Conservation (phyloP, 2,329 filamentous ascomycete genomes). For the Erysiphe pulchra region DNA sequence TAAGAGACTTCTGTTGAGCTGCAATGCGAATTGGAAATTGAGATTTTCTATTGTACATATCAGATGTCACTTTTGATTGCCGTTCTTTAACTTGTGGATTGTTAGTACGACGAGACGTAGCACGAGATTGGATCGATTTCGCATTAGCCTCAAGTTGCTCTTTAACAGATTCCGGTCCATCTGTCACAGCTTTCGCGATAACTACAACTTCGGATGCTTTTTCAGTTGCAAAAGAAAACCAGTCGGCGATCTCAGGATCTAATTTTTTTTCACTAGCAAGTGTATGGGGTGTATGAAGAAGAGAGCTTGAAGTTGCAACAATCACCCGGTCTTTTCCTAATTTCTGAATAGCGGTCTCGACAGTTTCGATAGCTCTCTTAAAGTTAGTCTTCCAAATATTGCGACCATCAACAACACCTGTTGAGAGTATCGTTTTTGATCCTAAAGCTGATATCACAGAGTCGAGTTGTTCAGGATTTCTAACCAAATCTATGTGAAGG, state of each 20-base stretch:
- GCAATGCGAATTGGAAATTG: conserved; percentile 64
- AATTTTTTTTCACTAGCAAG: conserved; percentile 98
- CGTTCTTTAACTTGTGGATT: conserved; percentile 93
- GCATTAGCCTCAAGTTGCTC: conserved; percentile 90
- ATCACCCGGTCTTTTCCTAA: conserved; percentile 95
- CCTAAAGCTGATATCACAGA: conserved; percentile 62
- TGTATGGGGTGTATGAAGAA: conserved; percentile 95
- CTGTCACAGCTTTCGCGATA: conserved; percentile 91
- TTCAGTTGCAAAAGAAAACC: conserved; percentile 96
- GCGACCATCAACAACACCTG: conserved; percentile 90
- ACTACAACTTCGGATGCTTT: conserved; percentile 76
- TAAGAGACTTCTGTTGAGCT: conserved; percentile 76
- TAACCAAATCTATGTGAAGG: conserved; percentile 87
- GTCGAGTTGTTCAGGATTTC: conserved; percentile 92
- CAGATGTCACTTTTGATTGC: conserved; percentile 60
- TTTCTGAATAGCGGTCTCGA: conserved; percentile 79
- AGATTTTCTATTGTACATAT: conserved; percentile 82
- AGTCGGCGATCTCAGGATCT: conserved; percentile 74
- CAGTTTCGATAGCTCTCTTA: conserved; percentile 73
- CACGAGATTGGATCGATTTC: conserved; percentile 75
- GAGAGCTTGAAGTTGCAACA: conserved; percentile 86
- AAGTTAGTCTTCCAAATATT: conserved; percentile 99
- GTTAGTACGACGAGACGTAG: conserved; percentile 86
- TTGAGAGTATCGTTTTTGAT: conserved; percentile 71
- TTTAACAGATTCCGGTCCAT: conserved; percentile 65